A percentile compares a stretch with the other conserved stretches of the same genome.
Evolutionary conservation across 768 basidiomycete species (phyloP).

Genomic region (Agrocybe pediades): DNA sequence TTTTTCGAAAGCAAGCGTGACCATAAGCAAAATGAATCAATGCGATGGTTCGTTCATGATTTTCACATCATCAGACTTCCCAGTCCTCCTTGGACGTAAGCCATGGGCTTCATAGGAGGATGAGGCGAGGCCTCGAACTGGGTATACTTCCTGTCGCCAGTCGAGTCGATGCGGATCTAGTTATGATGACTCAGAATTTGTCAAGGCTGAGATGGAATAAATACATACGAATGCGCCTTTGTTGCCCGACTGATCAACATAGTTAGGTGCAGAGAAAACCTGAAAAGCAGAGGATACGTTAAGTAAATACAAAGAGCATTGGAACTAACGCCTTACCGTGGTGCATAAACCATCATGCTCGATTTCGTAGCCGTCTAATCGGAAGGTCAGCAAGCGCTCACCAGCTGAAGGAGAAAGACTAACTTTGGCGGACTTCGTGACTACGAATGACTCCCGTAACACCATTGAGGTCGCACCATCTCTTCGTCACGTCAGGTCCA

Average conservation of each 20-base stretch:
- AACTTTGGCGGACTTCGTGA: constrained; percentile 94
- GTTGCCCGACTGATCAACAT: constrained; percentile 89
- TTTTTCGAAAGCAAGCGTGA: neutral
- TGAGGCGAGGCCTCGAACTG: constrained; percentile 88
- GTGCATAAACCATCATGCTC: constrained; percentile 96
- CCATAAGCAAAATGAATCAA: neutral
- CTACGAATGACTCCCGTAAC: constrained; percentile 90
- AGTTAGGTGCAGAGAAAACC: constrained; percentile 96
- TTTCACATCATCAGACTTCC: constrained; percentile 67
- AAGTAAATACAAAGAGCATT: constrained; percentile 4
- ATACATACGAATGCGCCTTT: constrained; percentile 85
- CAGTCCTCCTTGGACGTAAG: constrained; percentile 72
- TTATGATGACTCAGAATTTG: constrained; percentile 1
- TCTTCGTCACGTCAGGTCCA: constrained; percentile 89
- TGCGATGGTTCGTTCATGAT: neutral
- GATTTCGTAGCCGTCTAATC: constrained; percentile 85
- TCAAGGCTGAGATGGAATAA: neutral
- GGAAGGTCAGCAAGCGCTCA: neutral
- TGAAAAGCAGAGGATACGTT: constrained; percentile 23
- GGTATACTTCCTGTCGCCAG: constrained; percentile 71
- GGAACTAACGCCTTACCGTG: constrained; percentile 53
- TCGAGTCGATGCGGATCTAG: constrained; percentile 81
- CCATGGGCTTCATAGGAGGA: constrained; percentile 93
- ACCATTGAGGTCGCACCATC: constrained; percentile 87
- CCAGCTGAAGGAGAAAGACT: constrained; percentile 19